Conservation (phyloP, 768 basidiomycete genomes). For the Sarcomyxa edulis region DNA sequence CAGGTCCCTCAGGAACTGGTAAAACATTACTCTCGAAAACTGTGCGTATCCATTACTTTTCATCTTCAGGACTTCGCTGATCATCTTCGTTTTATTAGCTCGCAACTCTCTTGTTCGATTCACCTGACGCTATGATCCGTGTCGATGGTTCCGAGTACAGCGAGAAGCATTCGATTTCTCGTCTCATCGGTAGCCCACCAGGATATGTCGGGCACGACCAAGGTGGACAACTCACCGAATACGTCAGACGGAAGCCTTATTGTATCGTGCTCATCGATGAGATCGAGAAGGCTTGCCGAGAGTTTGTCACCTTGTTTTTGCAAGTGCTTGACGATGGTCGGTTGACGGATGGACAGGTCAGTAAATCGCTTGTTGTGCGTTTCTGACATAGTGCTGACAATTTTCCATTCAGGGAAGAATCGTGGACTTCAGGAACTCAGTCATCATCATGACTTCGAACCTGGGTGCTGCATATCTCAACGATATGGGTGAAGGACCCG, state of each 20-base stretch:
- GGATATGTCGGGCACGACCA: slow-evolving; percentile 91
- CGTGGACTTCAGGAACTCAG: slow-evolving; percentile 83
- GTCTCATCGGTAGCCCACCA: slow-evolving; percentile 59
- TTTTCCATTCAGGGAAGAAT: slow-evolving; percentile 46
- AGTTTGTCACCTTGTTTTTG: slow-evolving; percentile 46
- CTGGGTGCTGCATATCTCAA: slow-evolving; percentile 75
- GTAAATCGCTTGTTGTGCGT: slow-evolving; percentile 73
- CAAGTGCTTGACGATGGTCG: slow-evolving; percentile 92
- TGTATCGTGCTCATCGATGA: slow-evolving; percentile 82
- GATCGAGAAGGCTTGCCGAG: slow-evolving; percentile 84
- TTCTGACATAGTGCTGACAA: slow-evolving; percentile 55
- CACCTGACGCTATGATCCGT: slow-evolving; percentile 86
- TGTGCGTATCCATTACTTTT: slow-evolving; percentile 35
- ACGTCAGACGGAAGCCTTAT: slow-evolving; percentile 88
- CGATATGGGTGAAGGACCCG: slow-evolving; percentile 68
- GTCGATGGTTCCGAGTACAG: slow-evolving; percentile 94
- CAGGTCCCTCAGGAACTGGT: slow-evolving; percentile 87
- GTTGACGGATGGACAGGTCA: slow-evolving; percentile 89
- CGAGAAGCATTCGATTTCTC: slow-evolving; percentile 55
- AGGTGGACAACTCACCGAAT: slow-evolving; percentile 90
- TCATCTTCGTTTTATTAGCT: slow-evolving; percentile 48
- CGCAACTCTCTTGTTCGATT: slow-evolving; percentile 85
- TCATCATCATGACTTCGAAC: slow-evolving; percentile 95
- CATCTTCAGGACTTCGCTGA: slow-evolving; percentile 3
- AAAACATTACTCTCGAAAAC: slow-evolving; percentile 91